Conservation (phyloP, 2,329 filamentous ascomycete species). For the Pyrenophora teres region DNA sequence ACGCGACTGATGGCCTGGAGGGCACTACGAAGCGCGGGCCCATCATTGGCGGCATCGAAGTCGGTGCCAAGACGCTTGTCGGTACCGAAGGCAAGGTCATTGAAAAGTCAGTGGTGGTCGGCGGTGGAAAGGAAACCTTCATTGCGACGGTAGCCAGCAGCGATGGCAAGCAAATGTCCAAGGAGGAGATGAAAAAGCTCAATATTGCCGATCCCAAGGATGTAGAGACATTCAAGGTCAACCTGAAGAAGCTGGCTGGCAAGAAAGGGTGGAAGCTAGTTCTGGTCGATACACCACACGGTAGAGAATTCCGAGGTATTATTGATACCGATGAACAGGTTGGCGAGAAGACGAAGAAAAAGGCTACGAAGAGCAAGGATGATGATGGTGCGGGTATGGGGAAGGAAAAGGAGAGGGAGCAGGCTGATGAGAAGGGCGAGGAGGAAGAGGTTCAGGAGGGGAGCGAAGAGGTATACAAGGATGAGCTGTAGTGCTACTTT, state of each 20-base stretch:
- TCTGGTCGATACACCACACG: conserved; percentile 70
- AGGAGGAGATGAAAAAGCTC: conserved; percentile 70
- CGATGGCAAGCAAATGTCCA: conserved; percentile 65
- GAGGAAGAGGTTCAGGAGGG: conserved; percentile 39
- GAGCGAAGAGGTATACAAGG: conserved; percentile 49
- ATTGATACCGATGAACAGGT: conserved; percentile 65
- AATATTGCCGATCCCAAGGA: conserved; percentile 66
- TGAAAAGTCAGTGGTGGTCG: conserved; percentile 57
- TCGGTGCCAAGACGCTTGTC: conserved; percentile 62
- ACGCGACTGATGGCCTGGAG: conserved; percentile 37
- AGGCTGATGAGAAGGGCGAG: conserved; percentile 21
- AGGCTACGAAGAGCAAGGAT: conserved; percentile 26
- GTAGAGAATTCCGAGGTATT: conserved; percentile 70
- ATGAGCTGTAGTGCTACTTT: conserved; percentile 36
- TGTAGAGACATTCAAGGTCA: conserved; percentile 70
- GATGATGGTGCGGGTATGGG: conserved; percentile 52
- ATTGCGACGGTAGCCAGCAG: conserved; percentile 60
- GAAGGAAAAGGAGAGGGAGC: conserved; percentile 31
- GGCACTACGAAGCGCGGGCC: conserved; percentile 45
- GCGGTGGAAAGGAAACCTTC: conserved; percentile 59
- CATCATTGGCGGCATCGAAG: conserved; percentile 62
- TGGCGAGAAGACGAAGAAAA: conserved; percentile 41
- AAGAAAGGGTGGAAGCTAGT: conserved; percentile 80
- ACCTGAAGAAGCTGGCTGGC: conserved; percentile 70
- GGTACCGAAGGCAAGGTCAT: conserved; percentile 61